phyloP scores from a whole-genome alignment of 2,329 filamentous ascomycete species.

The Talaromyces sp. region DNA sequence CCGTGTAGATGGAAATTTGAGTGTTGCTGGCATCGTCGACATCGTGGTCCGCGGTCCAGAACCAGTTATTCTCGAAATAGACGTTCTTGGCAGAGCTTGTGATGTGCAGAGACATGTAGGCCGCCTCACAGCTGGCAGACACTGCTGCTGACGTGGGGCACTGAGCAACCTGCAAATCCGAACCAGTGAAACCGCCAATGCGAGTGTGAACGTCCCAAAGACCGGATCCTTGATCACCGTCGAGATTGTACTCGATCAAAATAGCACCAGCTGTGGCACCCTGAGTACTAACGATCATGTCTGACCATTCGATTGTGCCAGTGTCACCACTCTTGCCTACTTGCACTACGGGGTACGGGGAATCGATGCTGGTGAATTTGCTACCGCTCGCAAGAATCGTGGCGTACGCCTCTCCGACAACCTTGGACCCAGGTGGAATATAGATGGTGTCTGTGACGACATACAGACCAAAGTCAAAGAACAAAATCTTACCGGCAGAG shows the following conservation, averaged over 20 bases:
- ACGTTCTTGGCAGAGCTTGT: conserved; percentile 28
- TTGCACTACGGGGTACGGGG: conserved; percentile 61
- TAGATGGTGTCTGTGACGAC: conserved; percentile 44
- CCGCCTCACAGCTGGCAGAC: conserved; percentile 31
- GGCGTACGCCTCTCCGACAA: conserved; percentile 54
- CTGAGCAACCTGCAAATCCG: conserved; percentile 38
- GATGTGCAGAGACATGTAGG: conserved; percentile 35
- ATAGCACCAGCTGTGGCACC: conserved; percentile 65
- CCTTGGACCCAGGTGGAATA: conserved; percentile 46
- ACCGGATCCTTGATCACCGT: conserved; percentile 43
- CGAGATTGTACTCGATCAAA: conserved; percentile 69
- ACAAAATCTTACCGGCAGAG: conserved; percentile 48
- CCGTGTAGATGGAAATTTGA: conserved; percentile 51
- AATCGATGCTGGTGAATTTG: conserved; percentile 53
- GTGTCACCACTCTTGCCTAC: conserved; percentile 61
- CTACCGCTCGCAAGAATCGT: conserved; percentile 54
- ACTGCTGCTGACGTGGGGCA: conserved; percentile 39
- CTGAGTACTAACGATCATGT: conserved; percentile 66
- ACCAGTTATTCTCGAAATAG: conserved; percentile 50
- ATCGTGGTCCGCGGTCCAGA: conserved; percentile 54
- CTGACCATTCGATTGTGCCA: conserved; percentile 66
- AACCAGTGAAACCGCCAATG: conserved; percentile 50
- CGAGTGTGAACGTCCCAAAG: conserved; percentile 56
- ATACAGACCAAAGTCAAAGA: conserved; percentile 55
- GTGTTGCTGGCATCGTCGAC: conserved; percentile 47